Evolutionary conservation across 139 green algal genomes (phyloP), one percentile per base, ranked within the genome.

Genomic region (Picochlorum costavermella): DNA sequence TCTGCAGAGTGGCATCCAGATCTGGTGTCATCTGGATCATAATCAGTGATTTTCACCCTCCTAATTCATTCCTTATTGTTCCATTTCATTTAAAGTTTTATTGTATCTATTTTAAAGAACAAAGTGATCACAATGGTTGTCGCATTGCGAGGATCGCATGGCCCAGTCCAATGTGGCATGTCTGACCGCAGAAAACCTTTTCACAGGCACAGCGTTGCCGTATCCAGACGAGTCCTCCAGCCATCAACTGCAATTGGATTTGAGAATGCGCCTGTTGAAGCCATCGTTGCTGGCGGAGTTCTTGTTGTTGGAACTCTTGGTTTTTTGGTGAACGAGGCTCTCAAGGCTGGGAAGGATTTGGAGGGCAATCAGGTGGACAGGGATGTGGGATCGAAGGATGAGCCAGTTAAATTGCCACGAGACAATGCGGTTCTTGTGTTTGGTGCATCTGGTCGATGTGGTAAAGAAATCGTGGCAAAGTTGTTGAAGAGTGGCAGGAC

Each of bases 341-440:
- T 66, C 14, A 66, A 66, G 33, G 30, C 56, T 29, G 13, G n/a
- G 11, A 61, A 61, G 56, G 56, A 14, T 23, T 23, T 61, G 26
- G n/a, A 26, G 16, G 16, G 11, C 14, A 30, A 30, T 17, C 23
- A 44, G 28, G 28, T 29, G 9, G 12, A 2, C 14, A 17, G 20
- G 12, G 50, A 3, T 55, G 6, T 2, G 5, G 50, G 36, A 33
- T 23, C 1, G 17, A 26, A 8, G 9, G n/a, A 23, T 53, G 46
- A 53, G 46, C 17, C 16, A 53, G 46, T 14, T 53, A 0, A 6
- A 28, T 63, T 71, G 20, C 69, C 62, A 1, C 70, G 83, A 0
- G 56, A 89, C 59, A 76, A 91, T 63, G 85, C 88, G 1, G 81
- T 94, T 36, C 67, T 96, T 6, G 87, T 96, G 12, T 79, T 96